Evolutionary conservation across 202 grass and related monocot species (phyloP).

Genomic region (Eragrostis tef): DNA sequence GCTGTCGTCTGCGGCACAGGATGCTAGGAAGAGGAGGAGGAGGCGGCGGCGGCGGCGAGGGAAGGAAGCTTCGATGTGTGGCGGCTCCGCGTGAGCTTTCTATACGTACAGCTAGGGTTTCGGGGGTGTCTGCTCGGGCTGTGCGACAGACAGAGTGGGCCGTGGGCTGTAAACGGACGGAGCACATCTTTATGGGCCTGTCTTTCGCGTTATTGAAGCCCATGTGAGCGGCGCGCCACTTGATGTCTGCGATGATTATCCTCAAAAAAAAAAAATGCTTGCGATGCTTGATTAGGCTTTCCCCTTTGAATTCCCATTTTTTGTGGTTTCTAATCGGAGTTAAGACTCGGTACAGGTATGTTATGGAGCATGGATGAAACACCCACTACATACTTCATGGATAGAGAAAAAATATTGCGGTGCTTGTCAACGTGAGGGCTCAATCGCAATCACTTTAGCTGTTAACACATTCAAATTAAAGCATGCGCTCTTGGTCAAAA

Average conservation of each 20-base stretch:
- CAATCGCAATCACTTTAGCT: conserved; percentile 2
- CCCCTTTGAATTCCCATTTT: not conserved
- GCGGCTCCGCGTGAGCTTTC: not conserved
- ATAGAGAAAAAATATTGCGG: not conserved
- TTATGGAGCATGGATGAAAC: not conserved
- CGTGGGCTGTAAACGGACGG: not conserved
- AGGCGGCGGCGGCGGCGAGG: not conserved
- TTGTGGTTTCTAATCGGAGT: not conserved
- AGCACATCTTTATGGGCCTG: too few species aligned
- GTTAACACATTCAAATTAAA: not conserved
- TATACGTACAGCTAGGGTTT: conserved; percentile 9
- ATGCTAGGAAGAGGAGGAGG: not conserved
- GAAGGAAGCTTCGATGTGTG: not conserved
- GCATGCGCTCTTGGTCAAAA: not conserved
- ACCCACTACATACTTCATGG: not conserved
- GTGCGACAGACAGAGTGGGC: not conserved
- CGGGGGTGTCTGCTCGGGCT: not conserved
- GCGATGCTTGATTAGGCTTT: too few species aligned
- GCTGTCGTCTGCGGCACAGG: not conserved
- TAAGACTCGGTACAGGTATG: not conserved
- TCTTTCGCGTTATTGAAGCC: too few species aligned
- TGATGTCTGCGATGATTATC: too few species aligned
- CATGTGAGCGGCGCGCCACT: too few species aligned
- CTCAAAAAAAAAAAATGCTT: too few species aligned
- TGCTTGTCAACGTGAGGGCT: too few species aligned